These are phyloP conservation scores for Tricholoma flavovirens DNA, from an alignment of 768 basidiomycete genomes.

Conservation along the genomic window DNA sequence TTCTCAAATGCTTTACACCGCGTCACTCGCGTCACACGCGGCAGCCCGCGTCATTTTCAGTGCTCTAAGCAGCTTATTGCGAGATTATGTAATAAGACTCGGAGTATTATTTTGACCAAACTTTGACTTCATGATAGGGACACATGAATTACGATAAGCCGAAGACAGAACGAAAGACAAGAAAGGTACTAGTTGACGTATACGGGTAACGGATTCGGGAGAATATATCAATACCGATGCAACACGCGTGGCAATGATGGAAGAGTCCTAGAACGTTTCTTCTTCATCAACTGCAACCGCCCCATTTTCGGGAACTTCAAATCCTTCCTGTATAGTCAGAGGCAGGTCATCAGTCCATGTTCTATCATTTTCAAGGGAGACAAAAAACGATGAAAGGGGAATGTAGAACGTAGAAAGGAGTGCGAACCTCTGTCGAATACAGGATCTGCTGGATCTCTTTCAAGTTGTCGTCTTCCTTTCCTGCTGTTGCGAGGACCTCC, in stretches of 20 bases:
- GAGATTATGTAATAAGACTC: not conserved
- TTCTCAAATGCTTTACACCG: too few species aligned
- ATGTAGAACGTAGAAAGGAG: not conserved
- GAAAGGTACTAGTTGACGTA: not conserved
- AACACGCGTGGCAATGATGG: not conserved
- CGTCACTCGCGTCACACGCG: too few species aligned
- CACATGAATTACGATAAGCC: not conserved
- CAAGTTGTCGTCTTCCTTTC: conserved; percentile 56
- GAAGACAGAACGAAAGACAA: not conserved
- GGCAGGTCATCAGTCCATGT: not conserved
- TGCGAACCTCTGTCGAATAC: conserved; percentile 86
- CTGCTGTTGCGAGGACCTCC: conserved; percentile 53
- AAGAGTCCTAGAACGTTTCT: conserved; percentile 58
- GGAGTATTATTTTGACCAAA: not conserved
- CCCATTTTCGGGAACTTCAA: conserved; percentile 75
- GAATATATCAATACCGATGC: not conserved
- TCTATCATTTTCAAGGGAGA: not conserved
- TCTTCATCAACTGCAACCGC: conserved; percentile 62
- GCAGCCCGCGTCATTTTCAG: too few species aligned
- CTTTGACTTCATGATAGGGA: not conserved
- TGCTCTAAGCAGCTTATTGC: too few species aligned
- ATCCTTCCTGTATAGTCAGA: conserved; percentile 64
- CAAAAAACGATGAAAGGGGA: not conserved
- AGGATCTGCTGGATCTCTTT: conserved; percentile 86
- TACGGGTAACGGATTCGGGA: not conserved